Evolutionary conservation across 192 early-diverging fungal genomes (phyloP).

Genomic region (Podila clonocystis): DNA sequence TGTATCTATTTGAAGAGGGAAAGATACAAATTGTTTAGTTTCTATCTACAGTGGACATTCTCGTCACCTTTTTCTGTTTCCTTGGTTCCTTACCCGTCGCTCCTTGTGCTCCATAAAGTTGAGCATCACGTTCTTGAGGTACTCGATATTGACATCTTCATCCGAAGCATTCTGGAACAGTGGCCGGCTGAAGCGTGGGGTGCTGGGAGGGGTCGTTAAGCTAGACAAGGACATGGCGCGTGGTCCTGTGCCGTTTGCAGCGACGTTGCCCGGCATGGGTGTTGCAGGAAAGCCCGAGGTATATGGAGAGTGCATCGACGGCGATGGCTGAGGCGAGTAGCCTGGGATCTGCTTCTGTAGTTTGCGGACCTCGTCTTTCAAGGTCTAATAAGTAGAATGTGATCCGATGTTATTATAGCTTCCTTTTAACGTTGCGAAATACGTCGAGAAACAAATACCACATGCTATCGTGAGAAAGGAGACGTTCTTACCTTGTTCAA

Average conservation of each 20-base stretch:
- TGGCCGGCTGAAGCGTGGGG: slow-evolving; percentile 20
- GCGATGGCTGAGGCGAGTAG: slow-evolving; percentile 31
- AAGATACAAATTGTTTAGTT: not conserved
- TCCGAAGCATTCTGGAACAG: slow-evolving; percentile 21
- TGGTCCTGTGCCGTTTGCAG: not conserved
- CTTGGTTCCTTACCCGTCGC: slow-evolving; percentile 65
- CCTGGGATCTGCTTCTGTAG: slow-evolving; percentile 47
- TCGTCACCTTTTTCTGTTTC: not conserved
- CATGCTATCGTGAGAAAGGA: not conserved
- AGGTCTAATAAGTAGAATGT: slow-evolving; percentile 54
- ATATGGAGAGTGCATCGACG: slow-evolving; percentile 20
- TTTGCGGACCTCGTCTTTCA: slow-evolving; percentile 85
- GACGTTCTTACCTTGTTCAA: slow-evolving; percentile 70
- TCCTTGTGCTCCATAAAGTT: slow-evolving; percentile 81
- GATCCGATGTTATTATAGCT: not conserved
- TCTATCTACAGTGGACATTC: not conserved
- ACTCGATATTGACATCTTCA: slow-evolving; percentile 75
- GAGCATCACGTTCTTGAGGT: slow-evolving; percentile 75
- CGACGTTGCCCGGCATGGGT: not conserved
- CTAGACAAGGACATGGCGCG: slow-evolving; percentile 1
- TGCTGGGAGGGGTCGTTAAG: slow-evolving; percentile 3
- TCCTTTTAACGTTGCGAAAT: not conserved
- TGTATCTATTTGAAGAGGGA: slow-evolving; percentile 33
- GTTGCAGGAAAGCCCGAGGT: slow-evolving; percentile 7
- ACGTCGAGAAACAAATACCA: not conserved